These are phyloP conservation scores for Cryptococcus sp. DNA, from an alignment of 1,284 basidiomycete species.

Conservation along the genomic window DNA sequence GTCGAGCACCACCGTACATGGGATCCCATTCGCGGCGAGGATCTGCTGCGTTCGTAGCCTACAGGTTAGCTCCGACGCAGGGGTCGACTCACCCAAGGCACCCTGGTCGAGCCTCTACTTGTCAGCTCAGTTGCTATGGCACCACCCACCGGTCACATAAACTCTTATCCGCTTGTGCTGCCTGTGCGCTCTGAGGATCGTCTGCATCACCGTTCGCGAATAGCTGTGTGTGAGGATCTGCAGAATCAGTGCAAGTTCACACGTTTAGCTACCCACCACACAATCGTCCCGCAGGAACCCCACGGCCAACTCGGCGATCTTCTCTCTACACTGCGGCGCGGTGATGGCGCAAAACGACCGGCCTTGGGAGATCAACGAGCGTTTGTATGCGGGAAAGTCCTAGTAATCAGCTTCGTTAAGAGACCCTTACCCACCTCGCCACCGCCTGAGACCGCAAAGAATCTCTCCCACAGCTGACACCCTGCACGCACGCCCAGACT, in stretches of 20 bases:
- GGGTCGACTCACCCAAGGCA: slow-evolving; percentile 35
- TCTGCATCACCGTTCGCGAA: slow-evolving; percentile 93
- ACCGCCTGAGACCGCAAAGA: slow-evolving; percentile 42
- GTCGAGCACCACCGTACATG: slow-evolving; percentile 92
- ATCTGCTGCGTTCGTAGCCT: slow-evolving; percentile 87
- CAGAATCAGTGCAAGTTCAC: background rate
- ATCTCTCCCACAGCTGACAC: slow-evolving; percentile 53
- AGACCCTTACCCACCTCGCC: slow-evolving; percentile 33
- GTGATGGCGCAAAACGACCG: slow-evolving; percentile 50
- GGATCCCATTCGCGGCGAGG: slow-evolving; percentile 81
- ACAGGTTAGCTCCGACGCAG: slow-evolving; percentile 9
- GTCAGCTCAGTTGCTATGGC: background rate
- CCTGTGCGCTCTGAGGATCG: slow-evolving; percentile 82
- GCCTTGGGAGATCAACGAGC: slow-evolving; percentile 47
- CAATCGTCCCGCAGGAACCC: slow-evolving; percentile 94
- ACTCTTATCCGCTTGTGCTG: slow-evolving; percentile 88
- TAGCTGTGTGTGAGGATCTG: slow-evolving; percentile 94
- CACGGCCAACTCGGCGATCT: slow-evolving; percentile 85
- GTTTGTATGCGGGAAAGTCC: slow-evolving; percentile 50
- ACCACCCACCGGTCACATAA: slow-evolving; percentile 83
- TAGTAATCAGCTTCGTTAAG: slow-evolving; percentile 10
- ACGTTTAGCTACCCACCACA: slow-evolving; percentile 61
- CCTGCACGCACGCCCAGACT: slow-evolving; percentile 51
- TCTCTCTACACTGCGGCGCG: slow-evolving; percentile 81
- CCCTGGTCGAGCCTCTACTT: slow-evolving; percentile 40